phyloP scores from a whole-genome alignment of 2,329 filamentous ascomycete species.

The Cercospora sesami region DNA sequence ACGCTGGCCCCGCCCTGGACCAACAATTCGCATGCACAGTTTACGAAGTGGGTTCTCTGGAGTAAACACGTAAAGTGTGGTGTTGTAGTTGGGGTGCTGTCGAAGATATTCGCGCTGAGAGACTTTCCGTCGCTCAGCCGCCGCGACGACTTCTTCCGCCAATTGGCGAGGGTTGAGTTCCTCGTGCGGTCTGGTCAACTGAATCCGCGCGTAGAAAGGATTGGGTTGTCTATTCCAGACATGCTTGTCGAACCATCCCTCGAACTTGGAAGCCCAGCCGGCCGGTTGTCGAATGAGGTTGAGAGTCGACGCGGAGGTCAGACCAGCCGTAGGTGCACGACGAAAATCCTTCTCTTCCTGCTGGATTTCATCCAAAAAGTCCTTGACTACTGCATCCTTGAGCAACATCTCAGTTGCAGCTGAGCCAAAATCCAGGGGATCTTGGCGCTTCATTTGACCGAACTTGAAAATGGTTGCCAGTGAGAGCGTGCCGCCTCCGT shows the following conservation, averaged over 20 bases:
- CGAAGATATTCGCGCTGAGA: slow-evolving; percentile 88
- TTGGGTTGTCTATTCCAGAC: slow-evolving; percentile 68
- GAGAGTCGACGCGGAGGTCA: slow-evolving; percentile 21
- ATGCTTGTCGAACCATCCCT: slow-evolving; percentile 31
- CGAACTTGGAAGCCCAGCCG: slow-evolving; percentile 29
- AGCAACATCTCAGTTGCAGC: slow-evolving; percentile 94
- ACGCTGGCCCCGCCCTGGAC: slow-evolving; percentile 81
- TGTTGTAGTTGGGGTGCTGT: slow-evolving; percentile 88
- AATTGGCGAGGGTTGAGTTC: slow-evolving; percentile 80
- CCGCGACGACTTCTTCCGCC: slow-evolving; percentile 85
- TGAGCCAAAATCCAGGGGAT: slow-evolving; percentile 87
- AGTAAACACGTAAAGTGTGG: slow-evolving; percentile 81
- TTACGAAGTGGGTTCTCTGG: slow-evolving; percentile 75
- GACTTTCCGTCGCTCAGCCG: slow-evolving; percentile 76
- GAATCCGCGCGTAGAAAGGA: slow-evolving; percentile 86
- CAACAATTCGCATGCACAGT: slow-evolving; percentile 85
- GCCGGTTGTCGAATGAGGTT: slow-evolving; percentile 24
- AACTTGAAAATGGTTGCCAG: slow-evolving; percentile 65
- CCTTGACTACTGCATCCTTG: slow-evolving; percentile 90
- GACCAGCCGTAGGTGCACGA: slow-evolving; percentile 22
- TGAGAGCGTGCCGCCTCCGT: slow-evolving; percentile 68
- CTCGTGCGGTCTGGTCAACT: slow-evolving; percentile 69
- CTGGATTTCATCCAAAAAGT: slow-evolving; percentile 79
- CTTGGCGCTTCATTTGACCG: slow-evolving; percentile 64
- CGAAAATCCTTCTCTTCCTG: slow-evolving; percentile 24